Evolutionary conservation across 345 rosid species (phyloP), one percentile per base, ranked within the genome.

Genomic region (Dovyalis caffra): DNA sequence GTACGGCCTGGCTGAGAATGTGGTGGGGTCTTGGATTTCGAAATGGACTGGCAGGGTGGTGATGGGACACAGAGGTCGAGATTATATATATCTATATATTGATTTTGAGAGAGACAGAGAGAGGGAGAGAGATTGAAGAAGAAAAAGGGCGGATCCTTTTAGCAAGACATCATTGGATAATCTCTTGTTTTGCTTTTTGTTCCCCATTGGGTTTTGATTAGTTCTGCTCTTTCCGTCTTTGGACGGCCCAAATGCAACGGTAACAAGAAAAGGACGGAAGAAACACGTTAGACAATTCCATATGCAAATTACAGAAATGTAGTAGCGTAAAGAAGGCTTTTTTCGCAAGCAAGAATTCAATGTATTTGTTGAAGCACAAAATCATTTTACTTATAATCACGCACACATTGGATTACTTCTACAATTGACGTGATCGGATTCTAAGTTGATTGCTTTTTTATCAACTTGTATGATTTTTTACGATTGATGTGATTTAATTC

Each of bases 161-260:
- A 2, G 49, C 29, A 1, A 23, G 32, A 12, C 28, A 32, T 56
- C 43, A 32, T 34, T 68, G 31, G 57, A 68, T 25, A 68, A 25
- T 68, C 60, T 69, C 26, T 29, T 9, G 34, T 1, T 11, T 31
- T 28, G 34, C 61, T 34, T 69, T 49, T 49, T 69, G 57, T 15
- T 12, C 32, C 53, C 60, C 69, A 0, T 8, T 43, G 26, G 3
- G 23, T 8, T 18, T 68, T 11, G 61, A 15, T 3, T 10, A 34
- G 28, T 32, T 34, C n/a, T n/a, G n/a, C n/a, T n/a, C n/a, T n/a
- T 18, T 64, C 2, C 47, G 0, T 43, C 32, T 15, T 68, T 47
- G 71, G 71, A 68, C 71, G 71, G 71, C 56, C 18, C 33, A 38
- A 3, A 47, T 9, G 43, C 71, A 43, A 23, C 47, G 37, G 67